phyloP scores from a whole-genome alignment of 441 rosid species.

The Metrosideros polymorpha region DNA sequence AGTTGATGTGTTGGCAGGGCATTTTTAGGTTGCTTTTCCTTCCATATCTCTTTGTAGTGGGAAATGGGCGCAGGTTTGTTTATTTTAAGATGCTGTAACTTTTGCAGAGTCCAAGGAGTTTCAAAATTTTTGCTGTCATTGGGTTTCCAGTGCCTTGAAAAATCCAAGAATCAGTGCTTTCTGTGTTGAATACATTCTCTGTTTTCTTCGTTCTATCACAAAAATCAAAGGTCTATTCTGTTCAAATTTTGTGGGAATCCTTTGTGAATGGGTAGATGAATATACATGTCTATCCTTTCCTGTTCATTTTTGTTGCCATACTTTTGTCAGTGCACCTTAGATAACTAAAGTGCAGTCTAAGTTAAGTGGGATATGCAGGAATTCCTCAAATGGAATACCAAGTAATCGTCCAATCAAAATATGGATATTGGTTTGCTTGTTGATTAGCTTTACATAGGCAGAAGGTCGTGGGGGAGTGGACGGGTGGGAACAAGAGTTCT shows the following conservation, averaged over 20 bases:
- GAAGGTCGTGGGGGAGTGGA: not conserved
- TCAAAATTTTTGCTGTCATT: not conserved
- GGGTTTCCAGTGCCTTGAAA: not conserved
- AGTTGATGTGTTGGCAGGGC: not conserved
- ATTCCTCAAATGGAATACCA: not conserved
- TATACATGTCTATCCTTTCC: not conserved
- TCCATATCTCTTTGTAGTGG: not conserved
- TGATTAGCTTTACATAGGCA: not conserved
- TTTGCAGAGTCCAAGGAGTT: not conserved
- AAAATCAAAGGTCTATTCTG: not conserved
- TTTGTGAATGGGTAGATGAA: not conserved
- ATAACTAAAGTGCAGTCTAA: not conserved
- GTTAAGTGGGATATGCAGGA: not conserved
- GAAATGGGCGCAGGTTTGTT: not conserved
- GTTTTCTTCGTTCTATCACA: not conserved
- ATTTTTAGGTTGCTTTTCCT: not conserved
- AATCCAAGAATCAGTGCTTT: not conserved
- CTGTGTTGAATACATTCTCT: not conserved
- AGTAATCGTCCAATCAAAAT: not conserved
- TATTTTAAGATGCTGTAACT: not conserved
- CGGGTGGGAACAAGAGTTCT: not conserved
- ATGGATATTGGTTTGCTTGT: not conserved
- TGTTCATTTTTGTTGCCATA: not conserved
- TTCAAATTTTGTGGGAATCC: not conserved
- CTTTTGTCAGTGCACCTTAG: not conserved